phyloP scores from a whole-genome alignment of 208 protist species.

The Crithidia acanthocephali region DNA sequence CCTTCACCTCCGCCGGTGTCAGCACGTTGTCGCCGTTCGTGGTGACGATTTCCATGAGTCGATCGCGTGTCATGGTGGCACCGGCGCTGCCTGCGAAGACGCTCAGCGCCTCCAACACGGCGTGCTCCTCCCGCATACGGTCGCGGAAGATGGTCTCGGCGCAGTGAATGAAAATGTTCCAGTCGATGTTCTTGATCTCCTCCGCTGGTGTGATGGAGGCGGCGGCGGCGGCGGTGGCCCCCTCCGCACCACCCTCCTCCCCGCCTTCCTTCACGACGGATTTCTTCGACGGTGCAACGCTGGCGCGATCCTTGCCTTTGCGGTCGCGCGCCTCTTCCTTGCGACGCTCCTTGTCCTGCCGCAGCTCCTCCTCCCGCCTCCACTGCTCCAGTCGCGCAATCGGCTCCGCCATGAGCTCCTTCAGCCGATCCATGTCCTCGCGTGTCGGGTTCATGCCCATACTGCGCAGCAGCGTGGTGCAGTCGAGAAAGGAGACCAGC shows the following conservation, averaged over 20 bases:
- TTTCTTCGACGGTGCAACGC: constrained; percentile 36
- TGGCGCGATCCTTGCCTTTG: constrained; percentile 35
- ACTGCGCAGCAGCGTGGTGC: constrained; percentile 85
- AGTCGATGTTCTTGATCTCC: constrained; percentile 94
- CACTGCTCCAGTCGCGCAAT: constrained; percentile 82
- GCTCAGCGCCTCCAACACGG: constrained; percentile 64
- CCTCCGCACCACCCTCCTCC: constrained; percentile 25
- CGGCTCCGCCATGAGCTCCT: constrained; percentile 75
- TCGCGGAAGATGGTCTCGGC: constrained; percentile 85
- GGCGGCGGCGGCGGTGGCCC: constrained; percentile 41
- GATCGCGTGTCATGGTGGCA: constrained; percentile 47
- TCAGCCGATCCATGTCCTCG: constrained; percentile 84
- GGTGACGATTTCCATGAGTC: constrained; percentile 72
- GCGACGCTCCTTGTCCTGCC: constrained; percentile 77
- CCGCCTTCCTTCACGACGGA: constrained; percentile 40
- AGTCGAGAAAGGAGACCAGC: constrained; percentile 90
- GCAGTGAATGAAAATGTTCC: constrained; percentile 93
- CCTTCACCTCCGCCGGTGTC: constrained; percentile 76
- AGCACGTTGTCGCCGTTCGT: constrained; percentile 85
- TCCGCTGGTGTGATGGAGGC: constrained; percentile 58
- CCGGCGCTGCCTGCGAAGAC: constrained; percentile 37
- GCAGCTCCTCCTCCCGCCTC: constrained; percentile 84
- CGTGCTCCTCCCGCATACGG: constrained; percentile 63
- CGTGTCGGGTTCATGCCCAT: constrained; percentile 93
- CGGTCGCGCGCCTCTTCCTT: constrained; percentile 74